Evolutionary conservation across 116 monocot species (phyloP).

Genomic region (Trichopus zeylanicus): DNA sequence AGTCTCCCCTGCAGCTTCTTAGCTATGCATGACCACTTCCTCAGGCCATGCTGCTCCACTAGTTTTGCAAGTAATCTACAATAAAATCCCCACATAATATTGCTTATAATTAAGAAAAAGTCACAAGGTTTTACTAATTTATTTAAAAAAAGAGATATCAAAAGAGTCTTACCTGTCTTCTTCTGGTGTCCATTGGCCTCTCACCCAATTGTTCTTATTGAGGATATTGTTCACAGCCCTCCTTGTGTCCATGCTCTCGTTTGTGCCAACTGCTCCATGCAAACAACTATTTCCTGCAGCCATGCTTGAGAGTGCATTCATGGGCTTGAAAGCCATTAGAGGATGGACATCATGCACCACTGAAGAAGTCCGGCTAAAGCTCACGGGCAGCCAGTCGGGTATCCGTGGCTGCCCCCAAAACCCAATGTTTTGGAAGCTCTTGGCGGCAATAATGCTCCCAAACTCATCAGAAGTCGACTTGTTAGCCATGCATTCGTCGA

Average conservation of each 20-base stretch:
- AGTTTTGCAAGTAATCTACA: conserved; percentile 21
- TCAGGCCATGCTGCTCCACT: conserved; percentile 45
- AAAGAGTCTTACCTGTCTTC: conserved; percentile 37
- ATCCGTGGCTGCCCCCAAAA: too few species aligned
- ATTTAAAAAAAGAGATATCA: not conserved
- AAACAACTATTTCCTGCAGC: too few species aligned
- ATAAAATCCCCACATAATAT: not conserved
- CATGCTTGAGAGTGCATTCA: too few species aligned
- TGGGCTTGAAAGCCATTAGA: too few species aligned
- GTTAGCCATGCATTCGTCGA: too few species aligned
- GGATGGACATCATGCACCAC: too few species aligned
- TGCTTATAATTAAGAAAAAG: not conserved
- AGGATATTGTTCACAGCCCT: conserved; percentile 7
- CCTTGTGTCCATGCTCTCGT: not conserved
- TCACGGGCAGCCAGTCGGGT: too few species aligned
- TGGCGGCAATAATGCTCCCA: too few species aligned
- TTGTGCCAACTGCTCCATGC: not conserved
- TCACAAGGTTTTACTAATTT: not conserved
- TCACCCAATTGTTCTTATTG: conserved; percentile 22
- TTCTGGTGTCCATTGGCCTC: conserved; percentile 58
- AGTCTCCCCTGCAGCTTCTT: conserved; percentile 30
- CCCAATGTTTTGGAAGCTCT: too few species aligned
- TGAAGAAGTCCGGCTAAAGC: too few species aligned
- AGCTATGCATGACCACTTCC: conserved; percentile 60
- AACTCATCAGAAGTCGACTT: too few species aligned